Evolutionary conservation across 2,329 filamentous ascomycete genomes (phyloP).

Genomic region (Monilinia laxa): DNA sequence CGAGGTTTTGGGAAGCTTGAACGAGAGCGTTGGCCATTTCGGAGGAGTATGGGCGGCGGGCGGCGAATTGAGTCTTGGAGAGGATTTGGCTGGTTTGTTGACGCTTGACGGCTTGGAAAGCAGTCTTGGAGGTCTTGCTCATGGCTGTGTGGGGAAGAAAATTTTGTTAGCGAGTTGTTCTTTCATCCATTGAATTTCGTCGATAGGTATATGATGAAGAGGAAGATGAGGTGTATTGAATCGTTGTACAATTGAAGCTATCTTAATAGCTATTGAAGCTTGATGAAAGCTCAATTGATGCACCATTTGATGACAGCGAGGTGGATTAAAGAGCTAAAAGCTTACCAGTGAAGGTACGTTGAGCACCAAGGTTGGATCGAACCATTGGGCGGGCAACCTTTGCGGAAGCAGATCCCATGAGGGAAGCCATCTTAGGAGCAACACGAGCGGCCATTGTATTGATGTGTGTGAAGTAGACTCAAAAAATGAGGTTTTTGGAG

Average conservation of each 20-base stretch:
- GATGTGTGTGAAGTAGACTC: conserved; percentile 40
- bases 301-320: conserved; percentile 21
- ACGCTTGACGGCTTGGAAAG: conserved; percentile 58
- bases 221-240: conserved; percentile 10
- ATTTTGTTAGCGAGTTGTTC: conserved; percentile 35
- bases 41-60: conserved; percentile 71
- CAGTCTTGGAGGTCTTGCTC: conserved; percentile 29
- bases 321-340: conserved; percentile 18
- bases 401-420: conserved; percentile 59
- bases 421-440: conserved; percentile 73
- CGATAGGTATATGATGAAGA: background rate
- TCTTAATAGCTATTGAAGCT: conserved; percentile 5
- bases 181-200: conserved; percentile 22
- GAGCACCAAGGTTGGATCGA: conserved; percentile 60
- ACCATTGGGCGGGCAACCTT: conserved; percentile 77
- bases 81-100: conserved; percentile 66
- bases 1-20: conserved; percentile 86
- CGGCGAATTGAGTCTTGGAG: conserved; percentile 47
- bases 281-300: conserved; percentile 19
- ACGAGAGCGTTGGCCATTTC: conserved; percentile 87
- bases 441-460: conserved; percentile 80
- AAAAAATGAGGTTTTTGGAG: conserved; percentile 26
- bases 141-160: conserved; percentile 42
- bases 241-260: conserved; percentile 14
- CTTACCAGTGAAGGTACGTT: conserved; percentile 76